Base-by-base conservation (phyloP, 345 rosid genomes). In the Rhodomyrtus tomentosa region DNA sequence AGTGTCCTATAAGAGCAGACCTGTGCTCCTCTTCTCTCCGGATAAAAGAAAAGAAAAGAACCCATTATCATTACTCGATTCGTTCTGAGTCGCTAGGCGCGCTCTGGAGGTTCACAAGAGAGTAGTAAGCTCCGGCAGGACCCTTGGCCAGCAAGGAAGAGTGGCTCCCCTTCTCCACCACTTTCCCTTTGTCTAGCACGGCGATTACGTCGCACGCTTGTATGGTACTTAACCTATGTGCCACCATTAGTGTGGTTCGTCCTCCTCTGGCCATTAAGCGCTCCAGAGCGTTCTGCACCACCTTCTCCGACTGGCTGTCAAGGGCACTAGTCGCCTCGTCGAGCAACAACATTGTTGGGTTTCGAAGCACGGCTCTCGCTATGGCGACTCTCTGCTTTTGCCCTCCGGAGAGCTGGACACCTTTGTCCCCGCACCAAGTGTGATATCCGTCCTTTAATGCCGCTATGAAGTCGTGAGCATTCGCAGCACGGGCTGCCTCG, bases 311-410 rank as follows among this genome's bases (percentile, higher is more conserved):
- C 20, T 88, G 92, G 48, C 93, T 89, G 21, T 95, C 96, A 3
- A 95, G 90, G 2, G 95, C 95, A 40, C 95, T 95, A 0, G 95
- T 95, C 0, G 95, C 98, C 87, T 95, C 95, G 25, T 95, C 95
- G 6, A 93, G 81, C 0, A 93, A 85, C 81, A 95, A 83, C 15
- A 93, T 55, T 4, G 91, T 82, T 0, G 94, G 98, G 55, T 91
- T 90, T 68, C 86, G 91, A 53, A 95, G 27, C 27, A 93, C 86
- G 12, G 98, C 96, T 4, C 96, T 82, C 10, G 95, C 95, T 0
- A 93, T 92, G 1, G 95, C 96, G 15, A 95, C 91, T 2, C 96
- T 87, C 40, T 93, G 95, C 88, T 94, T 93, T 49, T 95, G 96
- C 0, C 96, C 98, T 10, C 96, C 96, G 0, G 96, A 93, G 15